Evolutionary conservation across 495 filamentous ascomycete genomes (phyloP), one percentile per base, ranked within the genome.

Genomic region (Halenospora varia): DNA sequence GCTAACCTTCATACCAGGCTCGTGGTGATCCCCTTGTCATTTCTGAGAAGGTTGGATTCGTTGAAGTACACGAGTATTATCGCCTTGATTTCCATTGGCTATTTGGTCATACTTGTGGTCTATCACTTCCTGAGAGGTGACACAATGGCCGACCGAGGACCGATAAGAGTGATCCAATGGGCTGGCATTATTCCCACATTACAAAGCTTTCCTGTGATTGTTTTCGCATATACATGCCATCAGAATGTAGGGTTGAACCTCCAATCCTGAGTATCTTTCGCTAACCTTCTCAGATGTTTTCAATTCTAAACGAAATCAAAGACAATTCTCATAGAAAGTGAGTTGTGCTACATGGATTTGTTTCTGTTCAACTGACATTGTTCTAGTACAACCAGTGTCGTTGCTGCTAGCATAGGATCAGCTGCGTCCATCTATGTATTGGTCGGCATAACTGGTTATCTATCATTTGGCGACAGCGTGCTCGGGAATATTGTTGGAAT

Each of bases 201-300:
- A 41, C 87, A 88, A 62, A 92, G 88, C 60, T 85, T 98, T 57
- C 95, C 94, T 0, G 89, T 98, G 42, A 90, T 97, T 56, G 90
- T 98, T 9, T 98, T 97, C 74, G 94, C 94, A 18, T 98, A 97
- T 71, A 98, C 94, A 3, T 98, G 95, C 67, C 94, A 98, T 71
- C 94, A 98, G 63, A 98, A 98, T 65, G 91, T 96, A 75, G 59
- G 82, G 61, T 48, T 40, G 35, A 40, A n/a, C n/a, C 4, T 18
- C 24, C 18, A 15, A 18, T 54, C 0, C 0, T 56, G 20, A 20
- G 11, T 13, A n/a, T n/a, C 41, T 29, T 8, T 4, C 10, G 13
- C 11, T 45, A 68, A 57, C n/a, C 25, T 15, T 39, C 11, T 62
- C n/a, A 96, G 92, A 98, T 98, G 94, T 98, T 98, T 67, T 96